Evolutionary conservation across 768 basidiomycete genomes (phyloP).

Genomic region (Antrodiella citrinella): DNA sequence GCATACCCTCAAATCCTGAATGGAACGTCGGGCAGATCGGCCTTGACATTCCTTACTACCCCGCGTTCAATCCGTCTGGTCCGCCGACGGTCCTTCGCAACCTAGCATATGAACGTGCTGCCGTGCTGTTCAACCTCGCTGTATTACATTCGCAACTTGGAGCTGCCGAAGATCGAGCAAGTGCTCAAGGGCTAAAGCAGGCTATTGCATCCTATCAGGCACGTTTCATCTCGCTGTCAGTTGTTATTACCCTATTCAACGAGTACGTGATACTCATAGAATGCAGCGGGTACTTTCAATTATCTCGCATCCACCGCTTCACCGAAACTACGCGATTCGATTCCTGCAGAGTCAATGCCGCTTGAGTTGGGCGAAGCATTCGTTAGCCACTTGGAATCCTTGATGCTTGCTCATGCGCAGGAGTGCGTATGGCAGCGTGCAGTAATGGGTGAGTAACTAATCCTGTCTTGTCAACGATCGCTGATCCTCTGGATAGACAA

Average conservation of each 20-base stretch:
- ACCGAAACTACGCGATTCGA: conserved; percentile 37
- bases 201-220: conserved; percentile 70
- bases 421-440: conserved; percentile 97
- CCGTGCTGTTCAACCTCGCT: conserved; percentile 79
- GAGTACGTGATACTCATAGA: conserved; percentile 35
- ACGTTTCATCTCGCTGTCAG: no score
- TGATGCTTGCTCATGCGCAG: conserved; percentile 92
- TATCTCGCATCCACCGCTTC: conserved; percentile 48
- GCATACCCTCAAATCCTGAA: conserved; percentile 2
- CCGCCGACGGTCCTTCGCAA: conserved; percentile 60
- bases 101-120: conserved; percentile 75
- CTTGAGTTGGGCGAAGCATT: conserved; percentile 61
- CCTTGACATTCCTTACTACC: conserved; percentile 65
- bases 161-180: conserved; percentile 58
- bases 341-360: conserved; percentile 46
- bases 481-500: conserved; percentile 32
- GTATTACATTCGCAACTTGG: conserved; percentile 82
- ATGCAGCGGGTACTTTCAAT: conserved; percentile 64
- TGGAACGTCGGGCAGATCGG: conserved; percentile 42
- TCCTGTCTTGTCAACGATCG: neutral
- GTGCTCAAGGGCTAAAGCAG: conserved; percentile 75
- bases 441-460: conserved; percentile 50
- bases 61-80: conserved; percentile 52
- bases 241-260: neutral
- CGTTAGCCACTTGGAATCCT: conserved; percentile 53